A percentile compares a stretch with the other conserved stretches of the same genome.
Evolutionary conservation across 192 early-diverging fungal species (phyloP).

Genomic region (Mortierella hygrophila): DNA sequence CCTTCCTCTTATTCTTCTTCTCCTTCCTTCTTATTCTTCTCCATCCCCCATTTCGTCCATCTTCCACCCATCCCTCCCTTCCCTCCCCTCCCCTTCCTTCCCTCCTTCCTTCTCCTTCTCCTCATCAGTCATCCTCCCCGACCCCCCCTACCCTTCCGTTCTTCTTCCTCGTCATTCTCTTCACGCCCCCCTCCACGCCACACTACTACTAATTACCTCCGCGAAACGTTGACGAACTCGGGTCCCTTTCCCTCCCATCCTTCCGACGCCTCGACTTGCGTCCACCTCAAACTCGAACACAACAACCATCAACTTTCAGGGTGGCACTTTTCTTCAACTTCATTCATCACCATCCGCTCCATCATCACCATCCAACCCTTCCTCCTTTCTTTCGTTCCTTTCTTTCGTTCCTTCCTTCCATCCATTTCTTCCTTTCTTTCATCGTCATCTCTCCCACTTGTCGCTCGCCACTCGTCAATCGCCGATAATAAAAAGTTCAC

Average conservation of each 20-base stretch:
- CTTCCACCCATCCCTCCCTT: background rate
- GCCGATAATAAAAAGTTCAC: background rate
- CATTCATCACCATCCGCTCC: background rate
- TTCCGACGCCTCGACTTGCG: slow-evolving; percentile 1
- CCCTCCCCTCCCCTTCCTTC: background rate
- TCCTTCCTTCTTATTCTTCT: background rate
- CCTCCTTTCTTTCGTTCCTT: background rate
- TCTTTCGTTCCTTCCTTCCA: background rate
- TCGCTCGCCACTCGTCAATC: background rate
- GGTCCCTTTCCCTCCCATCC: background rate
- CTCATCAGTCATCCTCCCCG: background rate
- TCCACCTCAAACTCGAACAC: background rate
- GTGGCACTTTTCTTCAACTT: background rate
- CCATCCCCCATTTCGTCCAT: background rate
- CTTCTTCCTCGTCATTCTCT: background rate
- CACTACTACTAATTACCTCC: background rate
- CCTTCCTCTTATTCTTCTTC: background rate
- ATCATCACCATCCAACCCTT: background rate
- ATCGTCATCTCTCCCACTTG: background rate
- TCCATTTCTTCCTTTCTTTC: background rate
- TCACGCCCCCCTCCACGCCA: slow-evolving; percentile 1
- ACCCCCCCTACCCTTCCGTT: background rate
- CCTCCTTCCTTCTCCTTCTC: background rate
- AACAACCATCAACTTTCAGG: background rate
- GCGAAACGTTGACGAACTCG: background rate